Evolutionary conservation across 2,329 filamentous ascomycete species (phyloP).

Genomic region (Ampelomyces quisqualis): DNA sequence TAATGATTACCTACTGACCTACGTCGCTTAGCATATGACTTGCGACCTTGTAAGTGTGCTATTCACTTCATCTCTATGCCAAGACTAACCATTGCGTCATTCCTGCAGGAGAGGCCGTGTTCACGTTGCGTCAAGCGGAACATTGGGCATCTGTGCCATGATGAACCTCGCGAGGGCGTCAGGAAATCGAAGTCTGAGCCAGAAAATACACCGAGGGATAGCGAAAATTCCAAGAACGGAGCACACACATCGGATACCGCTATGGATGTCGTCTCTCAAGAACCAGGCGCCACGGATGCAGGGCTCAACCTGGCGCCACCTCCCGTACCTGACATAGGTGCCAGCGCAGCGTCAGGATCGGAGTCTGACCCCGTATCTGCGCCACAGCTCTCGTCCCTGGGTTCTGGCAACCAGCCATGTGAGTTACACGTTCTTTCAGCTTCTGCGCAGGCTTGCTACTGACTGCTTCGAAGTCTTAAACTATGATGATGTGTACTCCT

Average conservation of each 20-base stretch:
- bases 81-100: conserved; percentile 40
- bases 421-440: conserved; percentile 51
- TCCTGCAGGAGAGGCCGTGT: conserved; percentile 82
- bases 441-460: conserved; percentile 24
- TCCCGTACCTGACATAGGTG: conserved; percentile 36
- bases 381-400: conserved; percentile 62
- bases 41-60: conserved; percentile 51
- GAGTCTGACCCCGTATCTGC: conserved; percentile 70
- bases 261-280: conserved; percentile 30
- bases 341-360: conserved; percentile 62
- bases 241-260: conserved; percentile 31
- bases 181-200: conserved; percentile 71
- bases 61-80: conserved; percentile 15
- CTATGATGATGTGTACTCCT: conserved; percentile 77
- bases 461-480: conserved; percentile 62
- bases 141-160: conserved; percentile 97
- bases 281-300: conserved; percentile 38
- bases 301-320: conserved; percentile 43
- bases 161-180: conserved; percentile 82
- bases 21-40: conserved; percentile 52
- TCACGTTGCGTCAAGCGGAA: conserved; percentile 97
- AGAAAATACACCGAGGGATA: conserved; percentile 39
- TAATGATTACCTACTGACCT: conserved; percentile 36
- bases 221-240: conserved; percentile 34
- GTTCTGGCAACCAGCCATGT: conserved; percentile 72